phyloP scores from a whole-genome alignment of 1,139 yeast genomes.

The Meyerozyma guilliermondii region DNA sequence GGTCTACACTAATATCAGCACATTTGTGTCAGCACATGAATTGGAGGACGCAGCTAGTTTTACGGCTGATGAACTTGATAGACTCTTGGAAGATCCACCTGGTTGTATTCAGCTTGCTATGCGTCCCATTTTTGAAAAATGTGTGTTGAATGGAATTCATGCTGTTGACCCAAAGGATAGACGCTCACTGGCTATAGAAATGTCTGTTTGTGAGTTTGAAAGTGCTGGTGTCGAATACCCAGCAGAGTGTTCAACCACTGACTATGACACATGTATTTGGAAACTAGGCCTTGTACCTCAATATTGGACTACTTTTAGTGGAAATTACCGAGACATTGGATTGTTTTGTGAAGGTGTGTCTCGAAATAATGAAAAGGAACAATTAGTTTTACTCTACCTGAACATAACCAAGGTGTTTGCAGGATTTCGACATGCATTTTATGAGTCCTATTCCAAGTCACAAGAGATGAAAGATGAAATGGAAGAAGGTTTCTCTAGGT shows the following conservation, averaged over 20 bases:
- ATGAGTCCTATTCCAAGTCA: slow-evolving; percentile 10
- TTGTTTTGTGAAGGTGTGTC: slow-evolving; percentile 47
- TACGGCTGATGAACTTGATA: not conserved
- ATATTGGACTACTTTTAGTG: slow-evolving; percentile 60
- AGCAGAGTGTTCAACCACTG: slow-evolving; percentile 17
- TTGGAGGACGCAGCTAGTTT: not conserved
- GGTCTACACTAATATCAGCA: too few relatives aligned
- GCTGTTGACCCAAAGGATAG: slow-evolving; percentile 22
- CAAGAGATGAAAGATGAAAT: slow-evolving; percentile 7
- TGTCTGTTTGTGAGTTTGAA: slow-evolving; percentile 53
- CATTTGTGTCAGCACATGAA: not conserved
- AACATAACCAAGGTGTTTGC: slow-evolving; percentile 39
- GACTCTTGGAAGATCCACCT: not conserved
- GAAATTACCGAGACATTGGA: slow-evolving; percentile 47
- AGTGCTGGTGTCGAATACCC: slow-evolving; percentile 38
- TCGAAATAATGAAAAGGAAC: slow-evolving; percentile 49
- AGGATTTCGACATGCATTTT: slow-evolving; percentile 16
- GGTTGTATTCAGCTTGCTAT: slow-evolving; percentile 17
- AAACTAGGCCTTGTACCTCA: slow-evolving; percentile 42
- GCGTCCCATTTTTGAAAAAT: slow-evolving; percentile 19
- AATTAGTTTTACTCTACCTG: slow-evolving; percentile 38
- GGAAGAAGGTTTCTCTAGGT: slow-evolving; percentile 5
- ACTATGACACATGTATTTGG: slow-evolving; percentile 30
- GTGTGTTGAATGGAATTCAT: slow-evolving; percentile 28
- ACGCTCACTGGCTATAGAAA: slow-evolving; percentile 39